Evolutionary conservation across 768 basidiomycete genomes (phyloP).

Genomic region (Hygrocybe coccinea): DNA sequence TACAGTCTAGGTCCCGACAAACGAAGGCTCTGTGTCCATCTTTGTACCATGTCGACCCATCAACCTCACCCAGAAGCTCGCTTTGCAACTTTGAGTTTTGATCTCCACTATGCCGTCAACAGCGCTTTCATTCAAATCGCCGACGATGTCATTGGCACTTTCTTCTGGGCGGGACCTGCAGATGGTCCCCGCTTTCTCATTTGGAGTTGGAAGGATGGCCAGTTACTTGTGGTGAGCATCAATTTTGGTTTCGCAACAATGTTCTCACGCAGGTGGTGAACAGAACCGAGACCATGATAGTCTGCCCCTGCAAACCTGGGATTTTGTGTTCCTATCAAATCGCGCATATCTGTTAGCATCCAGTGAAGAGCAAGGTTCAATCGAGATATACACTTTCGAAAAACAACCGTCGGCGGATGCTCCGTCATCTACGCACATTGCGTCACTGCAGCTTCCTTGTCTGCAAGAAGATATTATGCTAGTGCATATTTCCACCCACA

Average conservation of each 20-base stretch:
- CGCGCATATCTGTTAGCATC: constrained; percentile 43
- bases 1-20: neutral
- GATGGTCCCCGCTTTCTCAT: constrained; percentile 34
- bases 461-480: constrained; percentile 11
- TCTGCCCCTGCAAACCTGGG: constrained; percentile 26
- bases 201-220: constrained; percentile 52
- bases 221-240: constrained; percentile 34
- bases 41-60: constrained; percentile 43
- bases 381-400: constrained; percentile 42
- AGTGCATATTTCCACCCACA: constrained; percentile 26
- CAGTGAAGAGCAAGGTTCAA: constrained; percentile 27
- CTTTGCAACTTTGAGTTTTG: constrained; percentile 23
- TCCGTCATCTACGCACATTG: constrained; percentile 9
- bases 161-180: constrained; percentile 26
- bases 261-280: neutral
- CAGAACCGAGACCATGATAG: constrained; percentile 26
- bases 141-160: constrained; percentile 49
- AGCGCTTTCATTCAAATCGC: constrained; percentile 41
- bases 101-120: constrained; percentile 9
- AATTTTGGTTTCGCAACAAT: neutral
- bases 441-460: constrained; percentile 15
- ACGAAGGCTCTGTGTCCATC: constrained; percentile 27
- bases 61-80: constrained; percentile 40
- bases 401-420: constrained; percentile 1
- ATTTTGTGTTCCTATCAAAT: constrained; percentile 45